Percentiles rank a stretch among this genome's conserved stretches.
Evolutionary conservation across 176 grass and related monocot species (phyloP).

Genomic region (Chloris gayana): DNA sequence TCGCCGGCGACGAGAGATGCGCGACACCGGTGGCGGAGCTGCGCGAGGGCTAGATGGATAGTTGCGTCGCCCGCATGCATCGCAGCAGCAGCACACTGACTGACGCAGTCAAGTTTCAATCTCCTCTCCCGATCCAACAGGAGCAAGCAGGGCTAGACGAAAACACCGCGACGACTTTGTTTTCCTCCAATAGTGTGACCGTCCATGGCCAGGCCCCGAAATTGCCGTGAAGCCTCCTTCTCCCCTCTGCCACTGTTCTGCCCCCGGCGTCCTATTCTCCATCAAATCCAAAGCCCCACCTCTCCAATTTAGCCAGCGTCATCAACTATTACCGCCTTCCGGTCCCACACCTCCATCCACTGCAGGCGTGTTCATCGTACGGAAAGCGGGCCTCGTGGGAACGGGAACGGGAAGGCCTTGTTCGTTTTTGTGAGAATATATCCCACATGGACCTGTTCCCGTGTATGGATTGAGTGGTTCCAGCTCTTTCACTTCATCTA

Average conservation of each 20-base stretch:
- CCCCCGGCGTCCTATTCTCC: neutral
- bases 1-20: neutral
- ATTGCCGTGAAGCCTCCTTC: constrained; percentile 44
- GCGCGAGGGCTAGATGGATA: neutral
- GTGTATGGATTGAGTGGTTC: no score
- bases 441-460: no score
- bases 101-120: neutral
- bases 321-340: no score
- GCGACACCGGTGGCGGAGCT: constrained; percentile 2
- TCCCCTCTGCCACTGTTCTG: neutral
- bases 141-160: neutral
- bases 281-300: neutral
- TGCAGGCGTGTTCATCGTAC: neutral
- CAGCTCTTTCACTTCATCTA: no score
- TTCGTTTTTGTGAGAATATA: no score
- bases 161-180: neutral
- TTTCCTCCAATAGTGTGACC: constrained; percentile 43
- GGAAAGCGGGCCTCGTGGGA: no score
- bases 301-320: neutral
- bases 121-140: constrained; percentile 19
- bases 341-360: neutral
- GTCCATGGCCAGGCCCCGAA: no score
- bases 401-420: no score
- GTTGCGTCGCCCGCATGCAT: neutral
- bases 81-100: no score